Evolutionary conservation across 2,329 filamentous ascomycete species (phyloP), one percentile per base, ranked within the genome.

Genomic region (Colletotrichum tabaci): DNA sequence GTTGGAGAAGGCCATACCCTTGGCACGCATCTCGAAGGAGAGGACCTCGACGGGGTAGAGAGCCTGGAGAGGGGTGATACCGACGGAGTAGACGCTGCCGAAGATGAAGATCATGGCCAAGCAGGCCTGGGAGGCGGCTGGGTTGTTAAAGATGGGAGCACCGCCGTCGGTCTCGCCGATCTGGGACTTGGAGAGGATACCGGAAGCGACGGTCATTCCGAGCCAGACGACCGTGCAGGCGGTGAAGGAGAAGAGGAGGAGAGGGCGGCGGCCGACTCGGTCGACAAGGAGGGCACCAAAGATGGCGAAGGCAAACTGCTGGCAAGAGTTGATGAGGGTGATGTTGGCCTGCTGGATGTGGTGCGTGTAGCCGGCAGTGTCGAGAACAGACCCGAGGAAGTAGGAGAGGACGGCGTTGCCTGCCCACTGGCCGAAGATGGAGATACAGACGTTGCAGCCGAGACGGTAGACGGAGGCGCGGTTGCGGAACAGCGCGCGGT

Each of bases 51-150:
- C 84, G 1, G 85, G 84, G 73, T 85, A 86, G 21, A 85, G 75
- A 6, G 75, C 78, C 71, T 80, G 79, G 2, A 80, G 77, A 0
- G 79, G 79, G 1, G 79, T 81, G 63, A 80, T 79, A 53, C 78
- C 79, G 61, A 89, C 78, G 1, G 85, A 86, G 79, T 85, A 90
- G 38, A 87, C 81, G 69, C 86, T 84, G 1, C 85, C 85, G 71
- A 88, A 88, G 49, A 89, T 79, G 79, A 88, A 89, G 62, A 89
- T 86, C 76, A 88, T 85, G 26, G 85, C 86, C 16, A 89, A 78
- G 8, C 84, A 82, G 0, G 85, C 86, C 52, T 84, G 83, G 26
- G 84, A 83, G 2, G 84, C 83, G 7, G 80, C 74, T 10, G 77
- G 49, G 77, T 84, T 85, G 68, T 73, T 78, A 77, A 72, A 72